Evolutionary conservation across 345 rosid genomes (phyloP), one percentile per base, ranked within the genome.

Genomic region (Salix purpurea): DNA sequence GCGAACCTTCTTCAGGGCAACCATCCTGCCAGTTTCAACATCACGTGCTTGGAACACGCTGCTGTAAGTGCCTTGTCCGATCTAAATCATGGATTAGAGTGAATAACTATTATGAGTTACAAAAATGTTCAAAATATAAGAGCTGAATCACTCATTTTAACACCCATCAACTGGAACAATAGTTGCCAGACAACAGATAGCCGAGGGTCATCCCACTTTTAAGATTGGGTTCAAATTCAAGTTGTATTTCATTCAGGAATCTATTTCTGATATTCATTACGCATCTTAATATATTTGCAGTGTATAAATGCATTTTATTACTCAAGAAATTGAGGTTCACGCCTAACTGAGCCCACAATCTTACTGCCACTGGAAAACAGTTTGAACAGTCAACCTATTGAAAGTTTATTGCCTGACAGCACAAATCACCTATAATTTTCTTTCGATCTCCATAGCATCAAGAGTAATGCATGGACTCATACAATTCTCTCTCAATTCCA

Each of bases 51-150:
- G 86, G 76, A 89, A 92, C 64, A 92, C 97, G 13, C 89, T 92
- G 84, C 97, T 92, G 78, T 92, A 92, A 65, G 97, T 92, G 15
- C 97, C 97, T 87, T 92, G 97, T 84, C 97, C 97, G 80, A 92
- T 88, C 97, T 92, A 81, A 30, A 69, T n/a, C 39, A 85, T 21
- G 42, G 69, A 36, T 78, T 48, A 10, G 39, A 10, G 40, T 71
- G 9, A 46, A 73, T 71, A 75, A 68, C 26, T 73, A 69, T 72
- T 21, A 24, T 39, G 69, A 72, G 14, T 72, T 50, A 6, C 52
- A 0, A 67, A 61, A 72, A 72, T 71, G 39, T 72, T 3, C 50
- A 73, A 76, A 69, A 62, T 24, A 61, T 37, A 58, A 79, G 54
- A 74, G 70, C 0, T 37, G 62, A 39, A 67, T 60, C 23, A 69